These are phyloP conservation scores for Psidium guajava DNA, from an alignment of 345 rosid species.

Conservation along the genomic window DNA sequence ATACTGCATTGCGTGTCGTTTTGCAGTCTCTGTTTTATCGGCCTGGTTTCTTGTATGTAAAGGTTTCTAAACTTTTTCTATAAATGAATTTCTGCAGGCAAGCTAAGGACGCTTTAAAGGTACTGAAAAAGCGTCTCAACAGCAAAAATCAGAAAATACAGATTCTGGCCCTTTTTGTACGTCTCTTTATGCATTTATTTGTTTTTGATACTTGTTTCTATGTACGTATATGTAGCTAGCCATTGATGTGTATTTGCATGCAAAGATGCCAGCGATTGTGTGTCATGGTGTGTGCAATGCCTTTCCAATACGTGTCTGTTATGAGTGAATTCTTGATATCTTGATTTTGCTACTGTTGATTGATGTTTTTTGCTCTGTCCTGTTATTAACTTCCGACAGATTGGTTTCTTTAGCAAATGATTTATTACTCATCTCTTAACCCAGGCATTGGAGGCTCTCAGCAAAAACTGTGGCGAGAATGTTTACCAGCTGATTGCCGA, in stretches of 20 bases:
- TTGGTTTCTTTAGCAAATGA: neutral
- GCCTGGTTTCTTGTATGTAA: neutral
- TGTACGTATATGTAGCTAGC: neutral
- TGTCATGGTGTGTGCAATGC: neutral
- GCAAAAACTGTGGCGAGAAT: constrained; percentile 89
- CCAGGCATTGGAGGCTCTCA: constrained; percentile 85
- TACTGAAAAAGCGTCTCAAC: constrained; percentile 80
- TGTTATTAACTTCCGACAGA: neutral
- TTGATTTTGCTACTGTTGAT: neutral
- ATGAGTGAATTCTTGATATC: neutral
- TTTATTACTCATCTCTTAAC: constrained; percentile 2
- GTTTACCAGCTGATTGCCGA: constrained; percentile 80
- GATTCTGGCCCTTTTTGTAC: constrained; percentile 80
- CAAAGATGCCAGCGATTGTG: neutral
- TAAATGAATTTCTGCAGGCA: constrained; percentile 39
- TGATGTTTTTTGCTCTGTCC: neutral
- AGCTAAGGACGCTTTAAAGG: constrained; percentile 86
- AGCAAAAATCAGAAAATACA: constrained; percentile 87
- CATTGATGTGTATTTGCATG: neutral
- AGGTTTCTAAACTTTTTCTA: neutral
- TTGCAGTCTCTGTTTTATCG: neutral
- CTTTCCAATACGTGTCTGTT: neutral
- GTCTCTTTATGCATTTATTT: constrained; percentile 12
- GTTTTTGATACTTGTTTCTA: neutral
- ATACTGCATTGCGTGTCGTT: neutral